Evolutionary conservation across 768 basidiomycete species (phyloP), one percentile per base, ranked within the genome.

Genomic region (Kwoniella botswanensis): DNA sequence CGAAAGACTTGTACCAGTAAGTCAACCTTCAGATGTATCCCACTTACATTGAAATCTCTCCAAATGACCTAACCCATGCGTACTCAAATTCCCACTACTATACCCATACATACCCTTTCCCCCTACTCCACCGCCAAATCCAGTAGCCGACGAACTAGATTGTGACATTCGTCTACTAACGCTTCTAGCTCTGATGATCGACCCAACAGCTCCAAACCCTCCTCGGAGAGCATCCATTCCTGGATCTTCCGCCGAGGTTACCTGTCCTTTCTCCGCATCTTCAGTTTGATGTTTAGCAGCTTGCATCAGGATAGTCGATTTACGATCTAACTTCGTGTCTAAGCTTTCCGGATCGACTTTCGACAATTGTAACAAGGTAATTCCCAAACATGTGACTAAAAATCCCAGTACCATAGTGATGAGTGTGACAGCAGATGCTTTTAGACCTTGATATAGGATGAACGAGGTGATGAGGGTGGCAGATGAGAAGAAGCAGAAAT

Each of bases 191-290:
- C 86, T 82, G 65, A 96, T 93, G 78, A 98, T 91, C 80, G 92
- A 93, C 18, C 97, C 95, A 54, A 98, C 86, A 0, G 94, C 88
- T 4, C 95, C 94, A 76, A 95, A 95, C 2, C 91, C 91, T 17
- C 96, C 95, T 18, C 97, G 88, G 0, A 98, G 87, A 1, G 94
- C 88, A 72, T 94, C 94, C 82, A 97, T 92, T 2, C 95, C 95
- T 0, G 96, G 95, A 74, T 98, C 93, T 82, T 98, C 94, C 21
- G 89, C 68, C 0, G 88, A 90, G 4, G 87, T 70, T 1, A 86
- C 76, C 15, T 89, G 89, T 78, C 93, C 92, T 83, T 94, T 93
- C 65, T 90, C 90, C 43, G 87, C 76, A 0, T 86, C 85, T 73
- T 92, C 90, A 2, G 91, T 92, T 55, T 90, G 89, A 24, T 86